A percentile compares a stretch with the other conserved stretches of the same genome.
Conservation (phyloP, 306 rosid species). For the Rosa persica region DNA sequence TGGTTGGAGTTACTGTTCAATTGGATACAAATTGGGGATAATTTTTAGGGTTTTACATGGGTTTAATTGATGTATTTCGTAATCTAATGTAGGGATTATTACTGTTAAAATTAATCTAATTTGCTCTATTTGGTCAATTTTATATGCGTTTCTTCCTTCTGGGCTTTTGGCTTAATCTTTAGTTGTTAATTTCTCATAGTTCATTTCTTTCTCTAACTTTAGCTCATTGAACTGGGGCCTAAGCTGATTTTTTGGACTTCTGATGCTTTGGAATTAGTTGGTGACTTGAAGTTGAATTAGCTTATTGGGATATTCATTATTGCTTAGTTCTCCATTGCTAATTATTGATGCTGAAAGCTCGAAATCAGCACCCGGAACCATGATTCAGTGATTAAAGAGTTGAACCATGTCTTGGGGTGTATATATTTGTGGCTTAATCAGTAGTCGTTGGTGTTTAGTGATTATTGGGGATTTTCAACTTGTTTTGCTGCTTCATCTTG, state of each 20-base stretch:
- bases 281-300: background rate
- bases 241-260: too few species aligned
- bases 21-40: background rate
- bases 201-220: background rate
- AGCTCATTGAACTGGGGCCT: background rate
- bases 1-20: background rate
- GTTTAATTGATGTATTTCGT: background rate
- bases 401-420: background rate
- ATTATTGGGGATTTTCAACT: background rate
- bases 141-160: background rate
- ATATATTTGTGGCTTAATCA: too few species aligned
- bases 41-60: background rate
- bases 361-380: background rate
- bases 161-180: too few species aligned
- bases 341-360: background rate
- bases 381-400: background rate
- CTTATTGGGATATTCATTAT: background rate
- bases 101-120: too few species aligned
- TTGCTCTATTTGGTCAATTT: background rate
- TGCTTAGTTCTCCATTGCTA: background rate
- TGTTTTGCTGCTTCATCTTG: too few species aligned
- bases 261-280: too few species aligned
- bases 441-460: too few species aligned
- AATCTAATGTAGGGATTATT: background rate
- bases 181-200: too few species aligned